phyloP scores from a whole-genome alignment of 306 rosid genomes.

The Cucurbita maxima region DNA sequence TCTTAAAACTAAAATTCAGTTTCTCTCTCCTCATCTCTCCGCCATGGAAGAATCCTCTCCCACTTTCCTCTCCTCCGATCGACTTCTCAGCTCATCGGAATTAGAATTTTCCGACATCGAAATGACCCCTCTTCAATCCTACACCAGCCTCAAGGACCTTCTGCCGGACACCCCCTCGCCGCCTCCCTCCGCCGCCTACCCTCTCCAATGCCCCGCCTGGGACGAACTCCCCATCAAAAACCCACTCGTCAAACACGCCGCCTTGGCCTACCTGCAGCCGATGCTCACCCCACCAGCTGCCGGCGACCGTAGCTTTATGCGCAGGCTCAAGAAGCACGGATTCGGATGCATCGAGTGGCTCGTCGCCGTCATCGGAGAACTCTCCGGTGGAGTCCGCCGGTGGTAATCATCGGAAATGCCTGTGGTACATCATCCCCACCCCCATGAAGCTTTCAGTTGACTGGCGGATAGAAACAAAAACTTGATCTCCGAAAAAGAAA shows the following conservation, averaged over 20 bases:
- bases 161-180: slow-evolving; percentile 12
- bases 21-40: neutral
- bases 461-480: neutral
- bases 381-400: neutral
- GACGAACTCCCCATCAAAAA: slow-evolving; percentile 45
- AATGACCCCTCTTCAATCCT: slow-evolving; percentile 15
- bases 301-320: neutral
- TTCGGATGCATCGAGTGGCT: slow-evolving; percentile 29
- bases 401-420: neutral
- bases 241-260: slow-evolving; percentile 58
- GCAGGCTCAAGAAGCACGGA: slow-evolving; percentile 7
- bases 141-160: slow-evolving; percentile 49
- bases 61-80: slow-evolving; percentile 11
- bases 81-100: slow-evolving; percentile 4
- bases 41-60: slow-evolving; percentile 5
- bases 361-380: slow-evolving; percentile 3
- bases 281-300: slow-evolving; percentile 19
- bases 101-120: slow-evolving; percentile 16
- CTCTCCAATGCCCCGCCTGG: slow-evolving; percentile 21
- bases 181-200: neutral
- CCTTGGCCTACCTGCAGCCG: slow-evolving; percentile 51
- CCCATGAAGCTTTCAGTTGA: neutral
- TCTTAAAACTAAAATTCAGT: neutral
- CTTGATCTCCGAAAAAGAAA: no score
- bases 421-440: no score